These are phyloP conservation scores for Keithomyces neogunnii DNA, from an alignment of 2,329 filamentous ascomycete genomes.

Conservation along the genomic window DNA sequence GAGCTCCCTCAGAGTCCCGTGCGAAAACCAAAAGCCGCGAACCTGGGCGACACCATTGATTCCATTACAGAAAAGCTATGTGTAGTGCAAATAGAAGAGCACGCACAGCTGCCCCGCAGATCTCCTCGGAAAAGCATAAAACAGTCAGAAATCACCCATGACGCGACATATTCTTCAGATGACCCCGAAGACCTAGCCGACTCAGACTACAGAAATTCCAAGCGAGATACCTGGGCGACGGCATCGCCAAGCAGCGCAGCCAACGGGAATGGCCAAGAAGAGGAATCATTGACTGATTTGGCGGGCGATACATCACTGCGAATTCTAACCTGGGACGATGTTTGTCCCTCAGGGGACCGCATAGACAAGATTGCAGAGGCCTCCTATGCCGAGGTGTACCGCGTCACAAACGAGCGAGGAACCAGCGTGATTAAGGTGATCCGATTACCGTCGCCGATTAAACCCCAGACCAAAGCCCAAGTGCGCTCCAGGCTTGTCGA, in stretches of 20 bases:
- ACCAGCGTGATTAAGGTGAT: constrained; percentile 60
- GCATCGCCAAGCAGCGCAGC: background rate
- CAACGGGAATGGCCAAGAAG: constrained; percentile 4
- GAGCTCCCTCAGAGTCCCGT: constrained; percentile 43
- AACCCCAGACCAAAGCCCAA: constrained; percentile 48
- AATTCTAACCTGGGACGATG: constrained; percentile 46
- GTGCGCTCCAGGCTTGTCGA: constrained; percentile 45
- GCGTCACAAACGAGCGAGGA: constrained; percentile 48
- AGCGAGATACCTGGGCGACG: background rate
- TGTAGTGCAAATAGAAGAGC: constrained; percentile 19
- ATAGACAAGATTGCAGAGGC: constrained; percentile 60
- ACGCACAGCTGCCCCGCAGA: constrained; percentile 4
- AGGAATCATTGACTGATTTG: constrained; percentile 3
- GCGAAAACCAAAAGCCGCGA: constrained; percentile 18
- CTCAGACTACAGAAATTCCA: background rate
- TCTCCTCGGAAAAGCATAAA: constrained; percentile 12
- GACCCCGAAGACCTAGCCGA: background rate
- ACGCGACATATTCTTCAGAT: constrained; percentile 4
- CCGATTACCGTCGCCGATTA: constrained; percentile 49
- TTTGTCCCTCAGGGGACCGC: constrained; percentile 42
- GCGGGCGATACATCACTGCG: constrained; percentile 24
- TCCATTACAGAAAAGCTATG: constrained; percentile 27
- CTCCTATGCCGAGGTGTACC: constrained; percentile 59
- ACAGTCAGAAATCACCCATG: constrained; percentile 1
- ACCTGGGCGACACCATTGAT: constrained; percentile 18